phyloP scores from a whole-genome alignment of 225 moss, liverwort and hornwort genomes.

The Physcomitrium patens region DNA sequence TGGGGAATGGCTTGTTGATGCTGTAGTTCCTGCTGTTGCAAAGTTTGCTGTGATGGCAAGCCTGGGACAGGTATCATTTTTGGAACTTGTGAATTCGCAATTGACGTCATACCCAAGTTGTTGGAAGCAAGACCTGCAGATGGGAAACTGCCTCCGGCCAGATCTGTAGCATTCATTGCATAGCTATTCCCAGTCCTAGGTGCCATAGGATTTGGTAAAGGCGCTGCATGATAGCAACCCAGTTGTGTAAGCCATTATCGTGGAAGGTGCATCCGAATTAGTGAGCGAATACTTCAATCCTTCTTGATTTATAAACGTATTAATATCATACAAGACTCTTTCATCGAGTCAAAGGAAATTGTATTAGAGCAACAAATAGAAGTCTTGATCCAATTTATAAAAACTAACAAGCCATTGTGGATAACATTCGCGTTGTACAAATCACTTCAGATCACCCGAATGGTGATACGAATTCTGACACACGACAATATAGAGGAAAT shows the following conservation, averaged over 20 bases:
- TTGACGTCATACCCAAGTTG: conserved; percentile 57
- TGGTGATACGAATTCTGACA: too few relatives aligned
- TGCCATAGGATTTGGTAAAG: conserved; percentile 61
- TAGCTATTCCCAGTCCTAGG: conserved; percentile 85
- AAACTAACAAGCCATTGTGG: too few relatives aligned
- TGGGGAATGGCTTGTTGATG: conserved; percentile 61
- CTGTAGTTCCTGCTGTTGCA: conserved; percentile 62
- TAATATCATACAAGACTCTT: too few relatives aligned
- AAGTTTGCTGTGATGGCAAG: conserved; percentile 67
- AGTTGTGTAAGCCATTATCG: conserved; percentile 25
- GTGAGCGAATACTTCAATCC: too few relatives aligned
- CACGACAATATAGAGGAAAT: neutral
- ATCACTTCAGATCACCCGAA: too few relatives aligned
- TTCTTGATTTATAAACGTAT: too few relatives aligned
- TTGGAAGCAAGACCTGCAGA: conserved; percentile 58
- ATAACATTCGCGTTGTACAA: too few relatives aligned
- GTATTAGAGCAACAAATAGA: too few relatives aligned
- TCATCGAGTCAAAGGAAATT: too few relatives aligned
- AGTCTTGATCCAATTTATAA: too few relatives aligned
- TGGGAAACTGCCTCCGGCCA: conserved; percentile 78
- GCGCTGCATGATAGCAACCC: conserved; percentile 47
- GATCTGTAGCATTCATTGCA: conserved; percentile 96
- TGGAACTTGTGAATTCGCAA: conserved; percentile 62
- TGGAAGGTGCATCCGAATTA: neutral
- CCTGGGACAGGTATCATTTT: conserved; percentile 99